phyloP scores from a whole-genome alignment of 192 early-diverging fungal genomes.

The Coemansia sp. region DNA sequence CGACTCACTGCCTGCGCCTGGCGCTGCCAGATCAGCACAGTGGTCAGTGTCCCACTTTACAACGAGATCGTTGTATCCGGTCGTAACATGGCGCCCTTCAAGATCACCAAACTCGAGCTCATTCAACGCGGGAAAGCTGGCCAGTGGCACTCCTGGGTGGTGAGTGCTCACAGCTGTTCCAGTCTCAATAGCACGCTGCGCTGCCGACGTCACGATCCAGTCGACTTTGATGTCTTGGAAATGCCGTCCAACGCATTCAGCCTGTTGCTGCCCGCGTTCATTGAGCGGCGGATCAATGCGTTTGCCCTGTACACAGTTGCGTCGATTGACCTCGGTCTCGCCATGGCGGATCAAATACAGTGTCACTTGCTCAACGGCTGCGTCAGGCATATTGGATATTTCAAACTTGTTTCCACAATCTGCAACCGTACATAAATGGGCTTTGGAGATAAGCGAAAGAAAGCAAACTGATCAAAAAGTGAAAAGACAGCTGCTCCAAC shows the following conservation, averaged over 20 bases:
- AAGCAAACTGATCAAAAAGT: background rate
- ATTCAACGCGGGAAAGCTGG: slow-evolving; percentile 22
- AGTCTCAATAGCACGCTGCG: slow-evolving; percentile 37
- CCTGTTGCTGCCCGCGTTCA: slow-evolving; percentile 38
- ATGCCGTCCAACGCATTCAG: slow-evolving; percentile 28
- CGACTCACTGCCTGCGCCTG: slow-evolving; percentile 30
- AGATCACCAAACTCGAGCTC: slow-evolving; percentile 45
- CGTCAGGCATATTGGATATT: background rate
- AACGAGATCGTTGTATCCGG: slow-evolving; percentile 37
- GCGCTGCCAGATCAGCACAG: slow-evolving; percentile 12
- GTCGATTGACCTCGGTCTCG: slow-evolving; percentile 50
- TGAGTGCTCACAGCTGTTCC: slow-evolving; percentile 24
- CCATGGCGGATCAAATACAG: slow-evolving; percentile 51
- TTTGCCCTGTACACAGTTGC: slow-evolving; percentile 45
- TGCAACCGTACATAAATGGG: too few relatives aligned
- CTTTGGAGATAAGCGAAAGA: background rate
- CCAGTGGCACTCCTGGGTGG: slow-evolving; percentile 19
- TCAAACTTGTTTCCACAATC: too few relatives aligned
- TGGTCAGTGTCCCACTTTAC: slow-evolving; percentile 25
- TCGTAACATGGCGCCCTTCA: slow-evolving; percentile 39
- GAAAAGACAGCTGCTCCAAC: background rate
- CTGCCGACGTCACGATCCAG: slow-evolving; percentile 41
- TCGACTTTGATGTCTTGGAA: slow-evolving; percentile 28
- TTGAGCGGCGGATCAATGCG: slow-evolving; percentile 52
- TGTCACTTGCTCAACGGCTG: slow-evolving; percentile 11